These are phyloP conservation scores for Neurospora sp. DNA, from an alignment of 495 filamentous ascomycete species.

Conservation along the genomic window DNA sequence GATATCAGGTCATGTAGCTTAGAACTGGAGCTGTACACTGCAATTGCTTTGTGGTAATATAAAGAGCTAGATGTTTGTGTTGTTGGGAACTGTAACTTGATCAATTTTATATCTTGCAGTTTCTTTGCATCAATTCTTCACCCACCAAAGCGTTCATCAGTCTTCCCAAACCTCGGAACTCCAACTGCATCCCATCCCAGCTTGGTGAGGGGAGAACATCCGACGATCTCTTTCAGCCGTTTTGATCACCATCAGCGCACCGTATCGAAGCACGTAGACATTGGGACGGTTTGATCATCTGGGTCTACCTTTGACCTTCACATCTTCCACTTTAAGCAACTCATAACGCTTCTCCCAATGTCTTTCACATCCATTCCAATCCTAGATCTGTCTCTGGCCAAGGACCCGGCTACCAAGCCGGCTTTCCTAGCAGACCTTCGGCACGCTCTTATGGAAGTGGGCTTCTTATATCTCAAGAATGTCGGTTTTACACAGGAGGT, in stretches of 20 bases:
- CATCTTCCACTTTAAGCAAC: not conserved
- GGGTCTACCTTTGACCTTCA: not conserved
- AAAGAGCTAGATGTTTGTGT: not conserved
- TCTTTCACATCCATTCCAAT: constrained; percentile 73
- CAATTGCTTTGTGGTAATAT: not conserved
- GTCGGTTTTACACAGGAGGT: constrained; percentile 61
- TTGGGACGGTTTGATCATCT: not conserved
- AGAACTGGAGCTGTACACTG: not conserved
- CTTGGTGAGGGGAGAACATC: not conserved
- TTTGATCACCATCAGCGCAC: not conserved
- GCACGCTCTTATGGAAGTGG: constrained; percentile 77
- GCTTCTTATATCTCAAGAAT: constrained; percentile 87
- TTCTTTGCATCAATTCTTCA: not conserved
- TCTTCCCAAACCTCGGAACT: not conserved
- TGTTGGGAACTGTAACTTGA: not conserved
- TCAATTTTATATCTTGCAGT: not conserved
- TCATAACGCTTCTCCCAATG: constrained; percentile 18
- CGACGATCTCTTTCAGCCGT: not conserved
- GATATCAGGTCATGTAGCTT: not conserved
- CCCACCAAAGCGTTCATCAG: not conserved
- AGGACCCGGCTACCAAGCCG: constrained; percentile 57
- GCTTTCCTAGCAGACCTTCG: constrained; percentile 63
- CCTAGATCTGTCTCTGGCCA: constrained; percentile 62
- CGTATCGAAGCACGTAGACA: not conserved
- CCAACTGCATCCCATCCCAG: not conserved